phyloP scores from a whole-genome alignment of 306 rosid species.

The Sesbania bispinosa region DNA sequence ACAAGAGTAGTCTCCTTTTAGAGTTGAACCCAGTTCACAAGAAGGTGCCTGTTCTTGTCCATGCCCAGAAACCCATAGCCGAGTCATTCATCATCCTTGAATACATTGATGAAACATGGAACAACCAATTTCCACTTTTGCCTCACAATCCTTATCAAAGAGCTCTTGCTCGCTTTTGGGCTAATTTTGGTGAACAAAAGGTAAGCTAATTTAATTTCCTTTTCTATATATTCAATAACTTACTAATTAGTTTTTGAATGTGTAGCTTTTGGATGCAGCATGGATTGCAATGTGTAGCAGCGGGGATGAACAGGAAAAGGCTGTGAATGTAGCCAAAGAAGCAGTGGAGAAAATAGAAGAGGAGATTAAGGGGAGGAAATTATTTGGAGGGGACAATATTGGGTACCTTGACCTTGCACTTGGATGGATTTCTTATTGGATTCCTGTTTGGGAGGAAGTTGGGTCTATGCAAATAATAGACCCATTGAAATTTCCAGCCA shows the following conservation, averaged over 20 bases:
- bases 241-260: no score
- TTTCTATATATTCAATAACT: no score
- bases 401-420: slow-evolving; percentile 55
- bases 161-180: slow-evolving; percentile 38
- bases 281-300: slow-evolving; percentile 14
- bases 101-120: slow-evolving; percentile 34
- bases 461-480: slow-evolving; percentile 36
- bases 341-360: slow-evolving; percentile 42
- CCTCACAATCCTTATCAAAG: slow-evolving; percentile 36
- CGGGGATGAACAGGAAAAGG: slow-evolving; percentile 36
- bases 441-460: slow-evolving; percentile 51
- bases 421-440: slow-evolving; percentile 55
- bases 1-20: slow-evolving; percentile 34
- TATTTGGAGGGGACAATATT: slow-evolving; percentile 47
- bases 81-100: slow-evolving; percentile 40
- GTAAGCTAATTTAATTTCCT: no score
- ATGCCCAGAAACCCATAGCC: neutral
- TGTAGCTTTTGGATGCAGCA: slow-evolving; percentile 26
- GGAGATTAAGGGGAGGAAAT: slow-evolving; percentile 39
- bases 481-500: slow-evolving; percentile 34
- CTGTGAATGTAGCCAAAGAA: slow-evolving; percentile 32
- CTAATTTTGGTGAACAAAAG: slow-evolving; percentile 32
- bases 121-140: slow-evolving; percentile 24
- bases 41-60: slow-evolving; percentile 29
- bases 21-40: slow-evolving; percentile 36